Percentiles rank a stretch among this genome's conserved stretches.
phyloP scores from a whole-genome alignment of 2,329 filamentous ascomycete genomes.

The Zymoseptoria pseudotritici region DNA sequence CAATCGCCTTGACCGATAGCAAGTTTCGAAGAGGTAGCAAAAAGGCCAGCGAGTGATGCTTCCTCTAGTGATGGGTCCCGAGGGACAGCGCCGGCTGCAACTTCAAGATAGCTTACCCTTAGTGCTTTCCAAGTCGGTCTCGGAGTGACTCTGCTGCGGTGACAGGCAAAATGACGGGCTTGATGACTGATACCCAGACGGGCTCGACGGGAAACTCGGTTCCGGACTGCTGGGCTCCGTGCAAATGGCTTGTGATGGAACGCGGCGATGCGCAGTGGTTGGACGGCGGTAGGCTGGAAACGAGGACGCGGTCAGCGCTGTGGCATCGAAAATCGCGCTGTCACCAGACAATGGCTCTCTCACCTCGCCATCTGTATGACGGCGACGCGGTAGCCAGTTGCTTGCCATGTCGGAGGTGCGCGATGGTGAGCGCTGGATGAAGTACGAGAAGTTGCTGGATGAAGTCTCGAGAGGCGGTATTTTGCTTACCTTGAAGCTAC shows the following conservation, averaged over 20 bases:
- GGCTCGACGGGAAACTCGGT: neutral
- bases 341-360: neutral
- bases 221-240: neutral
- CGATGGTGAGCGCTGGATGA: neutral
- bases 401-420: neutral
- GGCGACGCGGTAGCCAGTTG: neutral
- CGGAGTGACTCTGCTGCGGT: neutral
- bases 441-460: neutral
- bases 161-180: neutral
- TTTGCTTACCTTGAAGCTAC: neutral
- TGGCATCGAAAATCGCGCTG: neutral
- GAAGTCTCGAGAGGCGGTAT: neutral
- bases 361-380: neutral
- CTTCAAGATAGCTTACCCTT: neutral
- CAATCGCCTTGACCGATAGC: neutral
- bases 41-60: neutral
- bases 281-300: neutral
- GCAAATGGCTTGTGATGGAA: neutral
- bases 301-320: neutral
- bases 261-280: neutral
- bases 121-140: neutral
- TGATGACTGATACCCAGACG: neutral
- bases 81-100: neutral
- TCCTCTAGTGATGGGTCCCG: neutral
- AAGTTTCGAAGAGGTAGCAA: neutral